Evolutionary conservation across 177 flowering plant species (phyloP), one percentile per base, ranked within the genome.

Genomic region (Tripterygium wilfordii): DNA sequence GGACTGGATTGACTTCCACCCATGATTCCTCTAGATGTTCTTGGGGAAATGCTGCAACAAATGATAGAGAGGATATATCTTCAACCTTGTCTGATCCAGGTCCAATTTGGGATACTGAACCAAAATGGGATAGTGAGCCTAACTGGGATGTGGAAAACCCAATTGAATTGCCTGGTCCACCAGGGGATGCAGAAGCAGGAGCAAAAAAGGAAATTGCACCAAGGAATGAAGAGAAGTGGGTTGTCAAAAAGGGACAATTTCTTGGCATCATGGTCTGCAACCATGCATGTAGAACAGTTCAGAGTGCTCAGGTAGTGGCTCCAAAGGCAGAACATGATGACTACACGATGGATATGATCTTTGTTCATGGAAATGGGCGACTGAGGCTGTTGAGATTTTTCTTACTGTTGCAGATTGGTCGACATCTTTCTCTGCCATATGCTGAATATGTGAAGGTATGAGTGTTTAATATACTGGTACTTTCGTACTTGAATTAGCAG

Each of bases 1-100:
- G 94, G 91, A 55, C 70, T 41, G 95, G 88, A 35, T 54, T 75
- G 72, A 77, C 83, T 2, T 52, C 74, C 19, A 38, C 80, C 31
- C 69, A 85, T 60, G 89, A 83, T 57, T 49, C 92, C 31, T 67
- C 79, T 26, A 62, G 92, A 70, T 39, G 70, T 51, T 80, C 95
- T 40, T 91, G 94, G 96, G 95, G 76, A 31, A 87, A 79, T 66
- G 62, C 82, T 20, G 67, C 66, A 22, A 43, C 72, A 31, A 67
- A 84, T 72, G 99, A 94, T 63, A 89, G 72, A 66, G 99, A 94
- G 48, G 97, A 94, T 64, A 89, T 84, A 28, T 94, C 99, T 31
- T 94, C 99, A 30, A 94, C 97, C 50, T 58, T 89, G 73, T 94
- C 99, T 12, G 97, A 94, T 72, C 99, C 96, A 5, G 95, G 98